phyloP scores from a whole-genome alignment of 495 filamentous ascomycete genomes.

The Podospora didyma region DNA sequence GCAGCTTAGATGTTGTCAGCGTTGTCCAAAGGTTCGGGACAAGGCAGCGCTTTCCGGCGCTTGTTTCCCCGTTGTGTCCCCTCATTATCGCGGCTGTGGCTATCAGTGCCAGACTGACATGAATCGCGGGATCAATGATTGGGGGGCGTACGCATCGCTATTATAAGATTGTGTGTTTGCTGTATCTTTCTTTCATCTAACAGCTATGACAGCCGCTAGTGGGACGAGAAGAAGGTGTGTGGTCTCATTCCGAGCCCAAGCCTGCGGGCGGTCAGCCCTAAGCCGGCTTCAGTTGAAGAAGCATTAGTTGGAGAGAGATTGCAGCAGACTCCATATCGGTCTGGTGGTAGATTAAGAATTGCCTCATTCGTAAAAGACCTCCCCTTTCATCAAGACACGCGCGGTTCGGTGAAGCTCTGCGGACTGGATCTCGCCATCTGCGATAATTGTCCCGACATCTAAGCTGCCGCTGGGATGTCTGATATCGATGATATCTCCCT shows the following conservation, averaged over 20 bases:
- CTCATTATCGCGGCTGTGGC: neutral
- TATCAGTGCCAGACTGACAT: neutral
- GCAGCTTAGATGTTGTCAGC: conserved; percentile 8
- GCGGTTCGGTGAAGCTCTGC: conserved; percentile 53
- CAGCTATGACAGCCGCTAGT: neutral
- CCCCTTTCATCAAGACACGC: conserved; percentile 53
- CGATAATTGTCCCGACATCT: conserved; percentile 47
- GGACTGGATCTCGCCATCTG: conserved; percentile 35
- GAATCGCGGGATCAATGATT: neutral
- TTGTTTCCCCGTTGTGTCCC: neutral
- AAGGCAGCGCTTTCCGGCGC: neutral
- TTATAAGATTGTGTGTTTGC: neutral
- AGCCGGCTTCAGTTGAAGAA: no score
- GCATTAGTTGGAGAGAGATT: neutral
- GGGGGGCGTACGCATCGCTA: neutral
- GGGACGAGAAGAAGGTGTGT: neutral
- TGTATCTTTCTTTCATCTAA: neutral
- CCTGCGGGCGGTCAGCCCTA: no score
- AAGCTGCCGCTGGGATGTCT: conserved; percentile 61
- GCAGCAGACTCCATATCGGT: neutral
- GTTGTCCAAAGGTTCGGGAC: neutral
- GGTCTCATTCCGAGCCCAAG: no score
- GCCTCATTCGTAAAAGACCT: conserved; percentile 44
- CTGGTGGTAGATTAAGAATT: neutral
- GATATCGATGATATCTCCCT: conserved; percentile 42